A percentile compares a stretch with the other conserved stretches of the same genome.
Conservation (phyloP, 768 basidiomycete species). For the Pulveroboletus sp. region DNA sequence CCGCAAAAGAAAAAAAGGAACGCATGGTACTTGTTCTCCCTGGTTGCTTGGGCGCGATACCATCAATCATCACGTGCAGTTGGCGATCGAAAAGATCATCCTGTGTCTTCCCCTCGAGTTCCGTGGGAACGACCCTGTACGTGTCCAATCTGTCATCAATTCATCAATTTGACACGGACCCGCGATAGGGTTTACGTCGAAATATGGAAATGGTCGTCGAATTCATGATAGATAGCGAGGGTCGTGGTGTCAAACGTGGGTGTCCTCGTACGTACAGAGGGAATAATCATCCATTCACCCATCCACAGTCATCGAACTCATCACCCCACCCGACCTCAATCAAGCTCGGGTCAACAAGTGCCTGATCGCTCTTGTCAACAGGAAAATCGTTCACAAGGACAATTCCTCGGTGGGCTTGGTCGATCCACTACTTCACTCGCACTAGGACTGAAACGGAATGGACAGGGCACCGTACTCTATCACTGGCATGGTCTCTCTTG, state of each 20-base stretch:
- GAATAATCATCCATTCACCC: not conserved
- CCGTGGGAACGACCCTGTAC: conserved; percentile 81
- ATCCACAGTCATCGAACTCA: conserved; percentile 67
- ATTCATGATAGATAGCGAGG: conserved; percentile 62
- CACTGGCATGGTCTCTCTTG: conserved; percentile 60
- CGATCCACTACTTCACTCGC: not conserved
- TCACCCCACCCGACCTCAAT: conserved; percentile 77
- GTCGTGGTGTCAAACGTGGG: conserved; percentile 53
- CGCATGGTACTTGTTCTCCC: conserved; percentile 52
- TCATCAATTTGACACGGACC: not conserved
- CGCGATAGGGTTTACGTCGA: conserved; percentile 59
- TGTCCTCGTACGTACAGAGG: conserved; percentile 34
- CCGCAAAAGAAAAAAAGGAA: conserved; percentile 82
- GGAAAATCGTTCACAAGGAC: conserved; percentile 81
- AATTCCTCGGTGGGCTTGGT: conserved; percentile 49
- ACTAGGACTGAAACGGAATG: not conserved
- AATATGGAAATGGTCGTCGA: conserved; percentile 83
- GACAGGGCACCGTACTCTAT: conserved; percentile 64
- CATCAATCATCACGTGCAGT: conserved; percentile 26
- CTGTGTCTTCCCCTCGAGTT: conserved; percentile 85
- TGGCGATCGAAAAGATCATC: conserved; percentile 69
- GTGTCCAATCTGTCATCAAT: conserved; percentile 25
- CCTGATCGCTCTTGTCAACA: conserved; percentile 84
- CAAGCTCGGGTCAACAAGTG: conserved; percentile 94
- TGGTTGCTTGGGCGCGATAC: not conserved